Evolutionary conservation across 2,329 filamentous ascomycete genomes (phyloP).

Genomic region (Fusarium foetens): DNA sequence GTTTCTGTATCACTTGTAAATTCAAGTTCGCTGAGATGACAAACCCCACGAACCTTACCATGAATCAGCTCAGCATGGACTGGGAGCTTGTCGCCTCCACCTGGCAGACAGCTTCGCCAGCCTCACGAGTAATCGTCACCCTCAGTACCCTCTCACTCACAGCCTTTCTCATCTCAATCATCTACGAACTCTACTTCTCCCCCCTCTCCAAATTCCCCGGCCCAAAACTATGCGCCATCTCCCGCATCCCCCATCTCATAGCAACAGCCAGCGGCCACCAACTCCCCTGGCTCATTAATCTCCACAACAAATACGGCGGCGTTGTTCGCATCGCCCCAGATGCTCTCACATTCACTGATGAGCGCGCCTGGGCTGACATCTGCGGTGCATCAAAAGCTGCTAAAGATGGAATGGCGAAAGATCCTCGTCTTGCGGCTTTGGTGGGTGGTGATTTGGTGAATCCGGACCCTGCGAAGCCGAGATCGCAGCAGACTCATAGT

Average conservation of each 20-base stretch:
- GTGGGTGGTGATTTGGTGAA: not conserved
- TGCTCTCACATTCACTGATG: not conserved
- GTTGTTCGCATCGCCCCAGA: not conserved
- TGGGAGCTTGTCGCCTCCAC: not conserved
- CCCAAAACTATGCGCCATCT: not conserved
- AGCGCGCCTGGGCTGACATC: not conserved
- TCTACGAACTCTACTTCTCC: not conserved
- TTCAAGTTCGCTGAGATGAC: accelerated
- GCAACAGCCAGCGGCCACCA: not conserved
- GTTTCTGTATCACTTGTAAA: not conserved
- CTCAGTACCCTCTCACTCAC: not conserved
- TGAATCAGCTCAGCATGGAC: not conserved
- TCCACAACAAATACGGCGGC: not conserved
- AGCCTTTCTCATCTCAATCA: not conserved
- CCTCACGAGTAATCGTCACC: not conserved
- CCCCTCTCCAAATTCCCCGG: not conserved
- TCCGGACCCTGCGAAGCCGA: not conserved
- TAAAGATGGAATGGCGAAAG: not conserved
- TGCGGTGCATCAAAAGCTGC: not conserved
- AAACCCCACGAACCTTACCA: not conserved
- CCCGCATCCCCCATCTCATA: not conserved
- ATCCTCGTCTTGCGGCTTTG: not conserved
- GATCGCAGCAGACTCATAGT: slow-evolving; percentile 2
- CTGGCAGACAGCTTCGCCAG: not conserved
- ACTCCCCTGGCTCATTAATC: not conserved